These are phyloP conservation scores for Fusarium subtropicale DNA, from an alignment of 2,329 filamentous ascomycete species.

Conservation along the genomic window DNA sequence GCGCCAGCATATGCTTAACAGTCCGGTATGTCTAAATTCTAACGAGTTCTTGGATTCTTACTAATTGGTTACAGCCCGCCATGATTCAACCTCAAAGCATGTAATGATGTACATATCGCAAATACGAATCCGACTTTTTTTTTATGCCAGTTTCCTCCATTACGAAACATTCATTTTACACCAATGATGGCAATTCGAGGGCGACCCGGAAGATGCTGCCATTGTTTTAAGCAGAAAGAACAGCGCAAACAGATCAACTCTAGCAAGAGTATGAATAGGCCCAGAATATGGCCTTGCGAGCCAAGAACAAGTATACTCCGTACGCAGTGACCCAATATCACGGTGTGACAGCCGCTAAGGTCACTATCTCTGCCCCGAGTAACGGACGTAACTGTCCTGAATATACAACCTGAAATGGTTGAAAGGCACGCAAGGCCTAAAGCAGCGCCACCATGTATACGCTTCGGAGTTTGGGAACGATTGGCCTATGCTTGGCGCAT, in stretches of 20 bases:
- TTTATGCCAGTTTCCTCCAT: constrained; percentile 35
- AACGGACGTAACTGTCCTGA: constrained; percentile 47
- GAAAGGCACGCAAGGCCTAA: constrained; percentile 35
- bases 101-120: constrained; percentile 47
- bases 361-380: constrained; percentile 41
- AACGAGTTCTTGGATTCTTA: neutral
- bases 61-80: constrained; percentile 59
- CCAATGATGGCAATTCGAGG: constrained; percentile 40
- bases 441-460: constrained; percentile 33
- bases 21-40: constrained; percentile 76
- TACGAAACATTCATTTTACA: constrained; percentile 40
- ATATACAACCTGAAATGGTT: constrained; percentile 47
- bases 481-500: constrained; percentile 33
- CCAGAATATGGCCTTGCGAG: constrained; percentile 29
- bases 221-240: constrained; percentile 33
- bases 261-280: constrained; percentile 31
- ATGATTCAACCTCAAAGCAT: constrained; percentile 68
- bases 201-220: constrained; percentile 40
- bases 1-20: constrained; percentile 94
- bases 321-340: constrained; percentile 42
- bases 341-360: constrained; percentile 50
- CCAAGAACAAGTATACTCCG: constrained; percentile 35
- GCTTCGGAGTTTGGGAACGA: constrained; percentile 37
- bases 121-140: constrained; percentile 38
- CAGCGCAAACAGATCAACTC: constrained; percentile 36